phyloP scores from a whole-genome alignment of 139 green algal genomes.

The Picocystis salinarum region DNA sequence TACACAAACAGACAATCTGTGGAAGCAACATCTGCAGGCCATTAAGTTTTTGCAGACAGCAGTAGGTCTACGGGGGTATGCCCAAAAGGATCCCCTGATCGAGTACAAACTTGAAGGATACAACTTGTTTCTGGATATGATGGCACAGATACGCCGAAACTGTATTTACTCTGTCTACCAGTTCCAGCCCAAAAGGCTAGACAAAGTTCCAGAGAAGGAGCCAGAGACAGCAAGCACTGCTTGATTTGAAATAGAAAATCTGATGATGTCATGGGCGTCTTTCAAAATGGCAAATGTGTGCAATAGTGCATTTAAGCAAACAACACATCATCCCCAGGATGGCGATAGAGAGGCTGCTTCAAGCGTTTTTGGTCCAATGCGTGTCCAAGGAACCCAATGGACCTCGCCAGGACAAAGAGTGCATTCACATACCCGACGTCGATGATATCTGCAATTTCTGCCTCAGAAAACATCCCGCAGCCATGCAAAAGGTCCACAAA shows the following conservation, averaged over 20 bases:
- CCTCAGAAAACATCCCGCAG: constrained; percentile 28
- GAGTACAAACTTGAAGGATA: constrained; percentile 99
- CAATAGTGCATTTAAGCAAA: constrained; percentile 11
- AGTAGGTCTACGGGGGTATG: constrained; percentile 72
- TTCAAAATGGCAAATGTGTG: too few species aligned
- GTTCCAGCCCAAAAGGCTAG: constrained; percentile 26
- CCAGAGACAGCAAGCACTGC: too few species aligned
- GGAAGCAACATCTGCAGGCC: constrained; percentile 92
- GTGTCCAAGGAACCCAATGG: constrained; percentile 83
- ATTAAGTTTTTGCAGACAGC: constrained; percentile 97
- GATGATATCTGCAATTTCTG: constrained; percentile 57
- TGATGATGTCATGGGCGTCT: too few species aligned
- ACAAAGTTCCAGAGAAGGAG: neutral
- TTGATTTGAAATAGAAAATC: too few species aligned
- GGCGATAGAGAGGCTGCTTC: constrained; percentile 73
- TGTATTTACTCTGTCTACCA: constrained; percentile 95
- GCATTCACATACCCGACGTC: constrained; percentile 78
- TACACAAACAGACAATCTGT: constrained; percentile 56
- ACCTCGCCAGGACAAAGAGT: constrained; percentile 77
- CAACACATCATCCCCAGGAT: constrained; percentile 38
- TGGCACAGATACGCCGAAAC: constrained; percentile 77
- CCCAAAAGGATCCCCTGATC: constrained; percentile 78
- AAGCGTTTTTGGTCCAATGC: constrained; percentile 83
- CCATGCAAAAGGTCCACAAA: constrained; percentile 80
- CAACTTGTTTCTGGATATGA: constrained; percentile 70